phyloP scores from a whole-genome alignment of 2,329 filamentous ascomycete genomes.

The Pestalotiopsis sp. region DNA sequence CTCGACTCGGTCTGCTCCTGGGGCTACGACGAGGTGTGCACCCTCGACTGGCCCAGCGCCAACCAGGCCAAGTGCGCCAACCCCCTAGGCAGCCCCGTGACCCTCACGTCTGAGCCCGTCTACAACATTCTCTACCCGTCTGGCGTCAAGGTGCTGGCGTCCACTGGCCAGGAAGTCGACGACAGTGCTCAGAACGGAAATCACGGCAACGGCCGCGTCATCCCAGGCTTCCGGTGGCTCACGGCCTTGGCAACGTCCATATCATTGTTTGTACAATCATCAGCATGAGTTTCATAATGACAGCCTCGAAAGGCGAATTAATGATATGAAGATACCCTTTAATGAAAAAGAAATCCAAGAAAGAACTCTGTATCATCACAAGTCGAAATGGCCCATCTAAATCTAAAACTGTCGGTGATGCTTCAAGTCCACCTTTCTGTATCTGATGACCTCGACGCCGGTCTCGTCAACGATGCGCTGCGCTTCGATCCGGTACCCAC shows the following conservation, averaged over 20 bases:
- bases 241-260: background rate
- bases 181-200: conserved; percentile 8
- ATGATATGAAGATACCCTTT: background rate
- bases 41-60: conserved; percentile 45
- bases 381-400: background rate
- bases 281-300: background rate
- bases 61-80: conserved; percentile 57
- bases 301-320: background rate
- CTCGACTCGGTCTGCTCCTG: conserved; percentile 51
- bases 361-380: background rate
- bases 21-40: conserved; percentile 55
- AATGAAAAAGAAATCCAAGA: background rate
- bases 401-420: background rate
- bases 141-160: conserved; percentile 42
- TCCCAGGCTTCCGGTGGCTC: background rate
- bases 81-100: conserved; percentile 39
- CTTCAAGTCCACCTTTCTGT: conserved; percentile 24
- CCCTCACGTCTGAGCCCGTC: conserved; percentile 42
- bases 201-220: background rate
- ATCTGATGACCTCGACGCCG: conserved; percentile 31
- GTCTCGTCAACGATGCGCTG: conserved; percentile 43
- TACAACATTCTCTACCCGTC: conserved; percentile 56
- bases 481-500: conserved; percentile 52
- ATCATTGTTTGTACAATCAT: background rate
- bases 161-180: conserved; percentile 30